These are phyloP conservation scores for Candida xiaguanensis DNA, from an alignment of 805 yeast genomes.

Conservation along the genomic window DNA sequence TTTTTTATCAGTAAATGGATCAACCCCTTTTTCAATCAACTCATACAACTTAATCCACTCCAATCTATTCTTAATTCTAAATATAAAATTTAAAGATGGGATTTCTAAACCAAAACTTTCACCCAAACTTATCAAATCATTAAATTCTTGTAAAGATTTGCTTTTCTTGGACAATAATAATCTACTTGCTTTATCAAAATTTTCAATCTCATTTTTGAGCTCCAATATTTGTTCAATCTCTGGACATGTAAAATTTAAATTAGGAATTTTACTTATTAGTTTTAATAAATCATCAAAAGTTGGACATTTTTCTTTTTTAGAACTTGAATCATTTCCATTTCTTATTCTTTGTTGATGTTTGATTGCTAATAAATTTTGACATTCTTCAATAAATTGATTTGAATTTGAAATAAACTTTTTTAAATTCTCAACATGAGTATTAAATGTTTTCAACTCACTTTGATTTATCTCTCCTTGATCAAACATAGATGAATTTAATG, in stretches of 20 bases:
- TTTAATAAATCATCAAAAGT: conserved; percentile 21
- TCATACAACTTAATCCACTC: conserved; percentile 31
- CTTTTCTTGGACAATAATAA: conserved; percentile 30
- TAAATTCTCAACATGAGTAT: conserved; percentile 23
- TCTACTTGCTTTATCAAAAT: conserved; percentile 47
- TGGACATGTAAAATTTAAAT: conserved; percentile 47
- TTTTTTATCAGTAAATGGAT: conserved; percentile 35
- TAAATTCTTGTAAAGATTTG: conserved; percentile 42
- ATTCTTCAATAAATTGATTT: conserved; percentile 51
- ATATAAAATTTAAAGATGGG: conserved; percentile 40
- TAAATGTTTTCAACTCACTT: conserved; percentile 9
- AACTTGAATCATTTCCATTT: conserved; percentile 20
- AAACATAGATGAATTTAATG: conserved; percentile 27
- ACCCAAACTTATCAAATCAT: conserved; percentile 55
- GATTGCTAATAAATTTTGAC: conserved; percentile 49
- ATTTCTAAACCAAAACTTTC: conserved; percentile 55
- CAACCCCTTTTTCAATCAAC: conserved; percentile 36
- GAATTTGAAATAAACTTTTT: conserved; percentile 42
- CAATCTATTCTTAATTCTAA: conserved; percentile 30
- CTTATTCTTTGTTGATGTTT: conserved; percentile 50
- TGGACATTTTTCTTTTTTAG: conserved; percentile 2
- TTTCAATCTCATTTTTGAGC: conserved; percentile 47
- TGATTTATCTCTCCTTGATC: conserved; percentile 8
- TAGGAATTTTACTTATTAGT: conserved; percentile 46
- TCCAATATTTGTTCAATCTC: conserved; percentile 61